Conservation (phyloP, 257 asterid genomes). For the Solanum lignicaule region DNA sequence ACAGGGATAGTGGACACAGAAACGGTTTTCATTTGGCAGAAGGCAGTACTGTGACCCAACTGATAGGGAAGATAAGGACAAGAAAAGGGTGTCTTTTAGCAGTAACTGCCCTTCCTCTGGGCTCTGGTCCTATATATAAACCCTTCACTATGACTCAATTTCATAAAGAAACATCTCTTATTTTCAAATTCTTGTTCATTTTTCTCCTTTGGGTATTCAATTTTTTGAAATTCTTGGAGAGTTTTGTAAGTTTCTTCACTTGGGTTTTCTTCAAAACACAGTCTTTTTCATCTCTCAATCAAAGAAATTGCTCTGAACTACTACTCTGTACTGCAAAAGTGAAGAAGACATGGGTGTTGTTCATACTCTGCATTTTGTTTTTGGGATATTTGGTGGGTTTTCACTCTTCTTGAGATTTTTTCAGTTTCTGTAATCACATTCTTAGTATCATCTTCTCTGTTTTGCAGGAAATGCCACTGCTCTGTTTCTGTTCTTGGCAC, state of each 20-base stretch:
- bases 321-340: not conserved
- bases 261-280: constrained; percentile 1
- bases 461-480: constrained; percentile 66
- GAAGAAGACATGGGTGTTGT: constrained; percentile 16
- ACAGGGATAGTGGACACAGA: not conserved
- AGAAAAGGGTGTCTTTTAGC: not conserved
- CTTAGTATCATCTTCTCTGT: not conserved
- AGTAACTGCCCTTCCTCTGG: not conserved
- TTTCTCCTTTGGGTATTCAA: not conserved
- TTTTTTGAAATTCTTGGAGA: not conserved
- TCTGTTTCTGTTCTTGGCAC: constrained; percentile 76
- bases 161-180: not conserved
- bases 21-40: not conserved
- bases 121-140: not conserved
- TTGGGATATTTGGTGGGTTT: constrained; percentile 57
- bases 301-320: not conserved
- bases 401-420: not conserved
- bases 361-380: constrained; percentile 34
- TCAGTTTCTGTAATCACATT: not conserved
- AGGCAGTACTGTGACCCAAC: not conserved
- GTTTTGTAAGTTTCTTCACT: not conserved
- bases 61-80: not conserved
- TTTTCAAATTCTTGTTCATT: not conserved
- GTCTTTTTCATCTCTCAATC: not conserved
- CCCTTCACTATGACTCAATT: not conserved